A percentile compares a stretch with the other conserved stretches of the same genome.
phyloP scores from a whole-genome alignment of 768 basidiomycete genomes.

The Mycena capillaripes region DNA sequence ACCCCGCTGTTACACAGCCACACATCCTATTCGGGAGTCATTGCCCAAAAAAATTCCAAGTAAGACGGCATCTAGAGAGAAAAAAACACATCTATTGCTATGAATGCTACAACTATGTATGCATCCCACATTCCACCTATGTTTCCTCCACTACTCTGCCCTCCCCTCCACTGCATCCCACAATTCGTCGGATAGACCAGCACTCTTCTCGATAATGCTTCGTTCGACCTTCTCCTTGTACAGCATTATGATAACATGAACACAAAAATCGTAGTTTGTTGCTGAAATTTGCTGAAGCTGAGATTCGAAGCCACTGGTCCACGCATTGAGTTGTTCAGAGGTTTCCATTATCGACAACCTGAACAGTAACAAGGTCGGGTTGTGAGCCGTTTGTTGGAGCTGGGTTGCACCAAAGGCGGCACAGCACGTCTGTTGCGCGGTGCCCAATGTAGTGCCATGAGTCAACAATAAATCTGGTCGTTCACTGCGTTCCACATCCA shows the following conservation, averaged over 20 bases:
- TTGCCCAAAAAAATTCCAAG: too few species aligned
- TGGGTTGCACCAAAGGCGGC: conserved; percentile 7
- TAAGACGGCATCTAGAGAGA: too few species aligned
- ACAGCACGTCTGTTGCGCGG: not conserved
- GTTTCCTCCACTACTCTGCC: too few species aligned
- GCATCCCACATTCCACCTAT: not conserved
- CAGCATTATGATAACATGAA: conserved; percentile 4
- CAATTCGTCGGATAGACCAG: not conserved
- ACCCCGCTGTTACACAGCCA: too few species aligned
- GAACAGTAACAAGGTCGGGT: not conserved
- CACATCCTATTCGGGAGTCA: too few species aligned
- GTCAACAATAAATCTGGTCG: conserved; percentile 7
- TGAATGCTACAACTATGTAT: not conserved
- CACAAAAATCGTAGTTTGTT: not conserved
- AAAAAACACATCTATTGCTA: too few species aligned
- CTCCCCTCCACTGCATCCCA: not conserved
- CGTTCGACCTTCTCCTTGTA: not conserved
- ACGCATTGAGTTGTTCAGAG: conserved; percentile 2
- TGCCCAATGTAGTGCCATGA: conserved; percentile 11
- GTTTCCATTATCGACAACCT: not conserved
- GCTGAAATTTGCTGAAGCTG: conserved; percentile 4
- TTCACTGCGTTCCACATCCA: too few species aligned
- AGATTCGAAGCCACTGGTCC: conserved; percentile 2
- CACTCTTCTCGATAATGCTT: not conserved
- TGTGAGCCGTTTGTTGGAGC: conserved; percentile 1